Base-by-base conservation (phyloP, 192 early-diverging fungal genomes). In the Gigaspora rosea region DNA sequence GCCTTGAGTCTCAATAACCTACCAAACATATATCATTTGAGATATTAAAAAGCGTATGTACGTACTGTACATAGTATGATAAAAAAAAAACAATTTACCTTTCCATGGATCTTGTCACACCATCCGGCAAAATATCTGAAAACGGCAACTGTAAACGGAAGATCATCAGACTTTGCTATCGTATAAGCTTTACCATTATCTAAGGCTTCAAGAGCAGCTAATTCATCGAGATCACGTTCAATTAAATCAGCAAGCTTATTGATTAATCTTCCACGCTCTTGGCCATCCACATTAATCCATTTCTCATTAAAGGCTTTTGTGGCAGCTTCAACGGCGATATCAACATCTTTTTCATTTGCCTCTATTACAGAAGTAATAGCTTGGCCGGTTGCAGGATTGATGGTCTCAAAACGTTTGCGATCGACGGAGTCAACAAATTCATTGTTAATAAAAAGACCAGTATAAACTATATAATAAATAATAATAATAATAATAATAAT, bases 161-260 rank as follows among this genome's bases (percentile, higher is more conserved):
- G 88, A 72, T 95, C 94, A 16, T 86, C 78, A 18, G 54, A 51
- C 11, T 83, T 79, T 20, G 93, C 88, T 10, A 90, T 80, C 36
- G 71, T 73, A 57, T 94, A 79, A 8, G 90, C 88, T 79, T 94
- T 95, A 27, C 94, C 95, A 70, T 94, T 93, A 79, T 95, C 95
- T 48, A 83, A 81, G 3, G 91, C 86, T 80, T 95, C 94, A 32
- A 93, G 78, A 11, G 76, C 79, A 1, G 88, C 86, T 18, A 93
- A 52, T 47, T 85, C 80, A 57, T 83, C 85, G 11, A 84, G 61
- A 32, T 91, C 82, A 9, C 78, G 50, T 27, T 86, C 85, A 20
- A 90, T 62, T 5, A 86, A 73, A 8, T 82, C 73, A 7, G 92
- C 94, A 11, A 95, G 82, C 56, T 89, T 85, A 68, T 84, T 73